Base-by-base conservation (phyloP, 768 basidiomycete genomes). In the Psilocybe azurescens region DNA sequence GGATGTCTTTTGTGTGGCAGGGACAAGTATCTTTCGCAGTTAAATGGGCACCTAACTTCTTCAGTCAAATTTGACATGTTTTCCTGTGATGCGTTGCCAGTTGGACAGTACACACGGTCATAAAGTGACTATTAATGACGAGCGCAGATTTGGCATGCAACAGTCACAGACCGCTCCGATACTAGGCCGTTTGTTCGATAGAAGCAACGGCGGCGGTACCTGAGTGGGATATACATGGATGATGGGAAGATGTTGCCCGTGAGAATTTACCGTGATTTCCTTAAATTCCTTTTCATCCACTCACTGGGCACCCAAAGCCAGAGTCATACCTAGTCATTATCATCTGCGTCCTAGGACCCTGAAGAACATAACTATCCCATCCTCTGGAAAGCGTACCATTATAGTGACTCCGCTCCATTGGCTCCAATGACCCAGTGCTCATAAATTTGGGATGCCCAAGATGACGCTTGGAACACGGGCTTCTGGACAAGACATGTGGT, bases 21-120 rank as follows among this genome's bases (percentile, higher is more conserved):
- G 41, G 41, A 16, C 41, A 9, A 44, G 14, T 11, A 44, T 7
- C 41, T 7, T 24, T 44, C 41, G 50, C 20, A 52, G 28, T 29
- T 32, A 52, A 52, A 30, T 13, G 11, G 50, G 50, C 51, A 33
- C 6, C 11, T 32, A 36, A 38, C 32, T 53, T 53, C 52, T 53
- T 20, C 32, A 33, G n/a, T 36, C 14, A 38, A 32, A 3, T 36
- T 20, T 53, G 30, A 32, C 52, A 53, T 53, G 52, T 53, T 36
- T 53, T 38, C 33, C 32, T 53, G 32, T 53, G 52, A 53, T 53
- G 52, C 13, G 52, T 33, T 53, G 52, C 36, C 52, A 53, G 30
- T n/a, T 13, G 6, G 48, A 20, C 5, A 16, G 46, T 20, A 50
- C 30, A 52, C 28, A 36, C 14, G 52, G 32, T 38, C 52, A 53